Evolutionary conservation across 805 yeast genomes (phyloP), one percentile per base, ranked within the genome.

Genomic region (Priceomyces melissophilus): DNA sequence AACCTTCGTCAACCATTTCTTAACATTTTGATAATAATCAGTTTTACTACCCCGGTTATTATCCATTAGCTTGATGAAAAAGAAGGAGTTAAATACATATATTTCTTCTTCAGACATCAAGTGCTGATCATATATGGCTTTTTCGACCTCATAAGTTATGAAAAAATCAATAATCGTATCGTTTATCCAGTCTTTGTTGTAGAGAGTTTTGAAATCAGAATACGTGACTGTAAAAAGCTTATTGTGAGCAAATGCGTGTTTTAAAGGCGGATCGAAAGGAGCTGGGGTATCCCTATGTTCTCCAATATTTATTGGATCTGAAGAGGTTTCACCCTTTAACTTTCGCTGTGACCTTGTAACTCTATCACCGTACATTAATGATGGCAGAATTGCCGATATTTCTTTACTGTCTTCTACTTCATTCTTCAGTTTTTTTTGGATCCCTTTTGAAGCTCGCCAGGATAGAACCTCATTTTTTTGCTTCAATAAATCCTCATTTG

Each of bases 141-240:
- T 43, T 36, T 69, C 78, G 6, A 78, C 69, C 47, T 74, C 76
- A 54, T 72, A 83, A 42, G 78, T 79, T 23, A 87, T 69, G 53
- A 87, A 89, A 57, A 91, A 91, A 59, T 88, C 96, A 41, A 93
- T 82, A 37, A 93, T 68, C 0, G 84, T 77, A 55, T 93, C 99
- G 63, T 93, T 91, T 37, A 93, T 78, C 90, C 96, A 91, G 46
- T 85, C 87, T 35, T 82, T 81, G 43, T 84, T 82, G 54, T 82
- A 81, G 8, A 91, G 70, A 34, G 96, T 84, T 46, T 78, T 78
- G 58, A 85, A 87, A 56, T 93, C 99, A 30, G 77, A 71, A 44
- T 78, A 75, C 1, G 81, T 71, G 7, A 91, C 75, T 3, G 75
- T 73, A 47, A 85, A 74, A 1, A 64, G 59, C 31, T 78, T 72